These are phyloP conservation scores for Apostasia shenzhenica DNA, from an alignment of 106 monocot genomes.

Conservation along the genomic window DNA sequence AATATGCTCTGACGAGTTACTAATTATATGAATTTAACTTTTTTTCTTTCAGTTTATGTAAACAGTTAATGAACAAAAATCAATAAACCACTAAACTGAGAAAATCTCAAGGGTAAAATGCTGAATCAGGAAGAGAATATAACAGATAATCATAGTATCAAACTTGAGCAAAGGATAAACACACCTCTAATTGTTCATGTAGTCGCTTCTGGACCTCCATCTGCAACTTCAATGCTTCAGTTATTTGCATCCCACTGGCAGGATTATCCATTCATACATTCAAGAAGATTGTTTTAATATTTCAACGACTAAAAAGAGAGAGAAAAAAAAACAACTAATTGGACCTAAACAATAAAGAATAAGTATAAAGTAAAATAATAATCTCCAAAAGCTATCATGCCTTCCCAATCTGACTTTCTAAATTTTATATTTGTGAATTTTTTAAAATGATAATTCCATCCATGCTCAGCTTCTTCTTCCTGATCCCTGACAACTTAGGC, in stretches of 20 bases:
- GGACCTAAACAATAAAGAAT: no score
- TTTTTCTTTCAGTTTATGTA: background rate
- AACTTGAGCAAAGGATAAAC: background rate
- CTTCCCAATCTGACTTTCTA: no score
- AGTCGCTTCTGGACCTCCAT: slow-evolving; percentile 29
- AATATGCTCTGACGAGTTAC: no score
- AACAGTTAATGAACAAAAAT: background rate
- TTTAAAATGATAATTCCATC: no score
- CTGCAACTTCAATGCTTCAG: slow-evolving; percentile 29
- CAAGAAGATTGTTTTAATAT: no score
- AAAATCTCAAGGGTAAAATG: background rate
- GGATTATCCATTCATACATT: background rate
- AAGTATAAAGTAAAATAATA: no score
- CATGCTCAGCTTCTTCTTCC: no score
- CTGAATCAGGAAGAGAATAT: background rate
- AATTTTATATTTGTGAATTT: no score
- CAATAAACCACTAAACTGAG: background rate
- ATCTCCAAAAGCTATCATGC: no score
- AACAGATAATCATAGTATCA: background rate
- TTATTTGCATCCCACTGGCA: slow-evolving; percentile 26
- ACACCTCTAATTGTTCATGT: slow-evolving; percentile 27
- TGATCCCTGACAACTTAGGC: no score
- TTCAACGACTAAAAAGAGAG: no score
- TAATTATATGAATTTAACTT: background rate
- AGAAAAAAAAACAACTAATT: no score